These are phyloP conservation scores for Candida hispaniensis DNA, from an alignment of 805 yeast species.

Conservation along the genomic window DNA sequence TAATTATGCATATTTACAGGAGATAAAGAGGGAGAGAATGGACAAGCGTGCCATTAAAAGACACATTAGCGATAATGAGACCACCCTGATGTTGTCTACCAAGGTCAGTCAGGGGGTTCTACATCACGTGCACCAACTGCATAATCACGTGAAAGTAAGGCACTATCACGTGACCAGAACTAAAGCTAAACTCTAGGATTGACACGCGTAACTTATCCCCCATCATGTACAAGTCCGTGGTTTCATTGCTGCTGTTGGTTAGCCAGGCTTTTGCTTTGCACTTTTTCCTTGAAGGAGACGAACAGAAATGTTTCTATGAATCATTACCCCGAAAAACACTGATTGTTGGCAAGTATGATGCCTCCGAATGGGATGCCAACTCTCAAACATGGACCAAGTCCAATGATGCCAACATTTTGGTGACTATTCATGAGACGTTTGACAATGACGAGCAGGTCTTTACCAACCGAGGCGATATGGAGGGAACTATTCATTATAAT, in stretches of 20 bases:
- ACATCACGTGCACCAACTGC: too few relatives aligned
- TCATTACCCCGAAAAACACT: slow-evolving; percentile 69
- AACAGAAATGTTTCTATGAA: slow-evolving; percentile 68
- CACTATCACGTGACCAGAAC: too few relatives aligned
- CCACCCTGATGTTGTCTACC: too few relatives aligned
- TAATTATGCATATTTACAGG: too few relatives aligned
- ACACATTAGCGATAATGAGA: too few relatives aligned
- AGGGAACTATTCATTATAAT: slow-evolving; percentile 67
- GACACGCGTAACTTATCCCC: too few relatives aligned
- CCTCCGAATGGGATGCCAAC: slow-evolving; percentile 46
- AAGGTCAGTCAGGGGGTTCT: too few relatives aligned
- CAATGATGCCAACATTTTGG: slow-evolving; percentile 45
- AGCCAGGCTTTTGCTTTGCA: slow-evolving; percentile 45
- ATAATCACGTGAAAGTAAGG: too few relatives aligned
- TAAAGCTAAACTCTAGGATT: too few relatives aligned
- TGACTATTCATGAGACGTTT: slow-evolving; percentile 72
- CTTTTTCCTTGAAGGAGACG: slow-evolving; percentile 65
- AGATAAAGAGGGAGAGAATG: too few relatives aligned
- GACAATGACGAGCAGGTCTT: slow-evolving; percentile 75
- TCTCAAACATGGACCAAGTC: slow-evolving; percentile 42
- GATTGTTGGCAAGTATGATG: slow-evolving; percentile 58
- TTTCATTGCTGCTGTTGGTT: slow-evolving; percentile 18
- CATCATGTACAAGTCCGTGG: slow-evolving; percentile 15
- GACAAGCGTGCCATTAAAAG: too few relatives aligned
- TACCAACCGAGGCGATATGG: slow-evolving; percentile 48